A percentile compares a stretch with the other conserved stretches of the same genome.
Conservation (phyloP, 2,329 filamentous ascomycete species). For the Thelonectria olida region DNA sequence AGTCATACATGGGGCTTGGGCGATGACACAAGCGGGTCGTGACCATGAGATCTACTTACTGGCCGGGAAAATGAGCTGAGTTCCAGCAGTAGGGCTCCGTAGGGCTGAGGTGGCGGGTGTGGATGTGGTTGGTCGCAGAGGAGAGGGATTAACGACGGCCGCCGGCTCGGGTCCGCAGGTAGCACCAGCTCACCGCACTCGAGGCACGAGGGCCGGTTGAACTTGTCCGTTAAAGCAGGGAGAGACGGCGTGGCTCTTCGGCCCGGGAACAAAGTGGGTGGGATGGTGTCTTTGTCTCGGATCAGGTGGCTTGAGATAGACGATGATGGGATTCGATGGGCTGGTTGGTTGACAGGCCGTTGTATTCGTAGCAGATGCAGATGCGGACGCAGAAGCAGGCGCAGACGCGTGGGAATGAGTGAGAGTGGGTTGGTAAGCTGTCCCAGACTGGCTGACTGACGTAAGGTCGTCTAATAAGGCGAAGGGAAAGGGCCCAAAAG, state of each 20-base stretch:
- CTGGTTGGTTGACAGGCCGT: neutral
- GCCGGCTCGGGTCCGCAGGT: conserved; percentile 10
- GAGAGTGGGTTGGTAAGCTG: neutral
- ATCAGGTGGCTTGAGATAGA: neutral
- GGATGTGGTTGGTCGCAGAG: conserved; percentile 9
- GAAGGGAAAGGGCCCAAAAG: too few species aligned
- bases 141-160: neutral
- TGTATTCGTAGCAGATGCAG: too few species aligned
- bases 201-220: neutral
- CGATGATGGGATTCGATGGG: too few species aligned
- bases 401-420: neutral
- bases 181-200: neutral
- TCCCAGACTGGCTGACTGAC: neutral
- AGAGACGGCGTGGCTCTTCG: conserved; percentile 6
- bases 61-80: neutral
- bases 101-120: neutral
- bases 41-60: neutral
- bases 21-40: neutral
- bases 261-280: neutral
- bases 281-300: neutral
- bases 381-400: neutral
- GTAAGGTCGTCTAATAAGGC: too few species aligned
- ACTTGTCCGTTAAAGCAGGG: too few species aligned
- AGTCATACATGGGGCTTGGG: neutral
- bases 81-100: conserved; percentile 22